Conservation (phyloP, 768 basidiomycete species). For the Collybia mongolica region DNA sequence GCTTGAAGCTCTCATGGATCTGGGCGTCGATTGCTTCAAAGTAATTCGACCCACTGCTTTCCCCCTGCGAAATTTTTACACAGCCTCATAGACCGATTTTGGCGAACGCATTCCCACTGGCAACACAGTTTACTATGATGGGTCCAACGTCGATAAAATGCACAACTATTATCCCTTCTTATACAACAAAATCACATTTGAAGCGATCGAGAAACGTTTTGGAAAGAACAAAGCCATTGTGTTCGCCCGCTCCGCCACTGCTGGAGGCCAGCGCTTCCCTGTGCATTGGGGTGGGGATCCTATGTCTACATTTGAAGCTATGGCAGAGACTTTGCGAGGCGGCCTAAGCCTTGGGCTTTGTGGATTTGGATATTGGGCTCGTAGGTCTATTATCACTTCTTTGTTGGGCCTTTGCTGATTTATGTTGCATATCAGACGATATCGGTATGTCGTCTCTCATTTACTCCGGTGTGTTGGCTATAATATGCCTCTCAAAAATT, state of each 20-base stretch:
- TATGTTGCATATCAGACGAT: slow-evolving; percentile 26
- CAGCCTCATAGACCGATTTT: slow-evolving; percentile 22
- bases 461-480: background rate
- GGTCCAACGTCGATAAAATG: slow-evolving; percentile 23
- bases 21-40: slow-evolving; percentile 42
- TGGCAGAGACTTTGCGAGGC: slow-evolving; percentile 49
- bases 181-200: slow-evolving; percentile 43
- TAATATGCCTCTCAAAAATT: background rate
- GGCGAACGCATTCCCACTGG: slow-evolving; percentile 37
- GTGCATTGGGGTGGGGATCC: slow-evolving; percentile 46
- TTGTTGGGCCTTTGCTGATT: background rate
- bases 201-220: slow-evolving; percentile 30
- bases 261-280: slow-evolving; percentile 42
- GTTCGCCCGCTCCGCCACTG: slow-evolving; percentile 45
- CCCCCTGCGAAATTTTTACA: too few species aligned
- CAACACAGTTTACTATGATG: slow-evolving; percentile 29
- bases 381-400: slow-evolving; percentile 10
- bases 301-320: slow-evolving; percentile 45
- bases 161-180: slow-evolving; percentile 20
- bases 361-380: slow-evolving; percentile 45
- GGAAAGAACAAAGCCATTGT: slow-evolving; percentile 41
- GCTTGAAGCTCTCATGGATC: slow-evolving; percentile 35
- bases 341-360: slow-evolving; percentile 38
- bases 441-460: slow-evolving; percentile 33
- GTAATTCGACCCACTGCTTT: slow-evolving; percentile 25